Conservation (phyloP, 2,329 filamentous ascomycete genomes). For the Monilinia polystroma region DNA sequence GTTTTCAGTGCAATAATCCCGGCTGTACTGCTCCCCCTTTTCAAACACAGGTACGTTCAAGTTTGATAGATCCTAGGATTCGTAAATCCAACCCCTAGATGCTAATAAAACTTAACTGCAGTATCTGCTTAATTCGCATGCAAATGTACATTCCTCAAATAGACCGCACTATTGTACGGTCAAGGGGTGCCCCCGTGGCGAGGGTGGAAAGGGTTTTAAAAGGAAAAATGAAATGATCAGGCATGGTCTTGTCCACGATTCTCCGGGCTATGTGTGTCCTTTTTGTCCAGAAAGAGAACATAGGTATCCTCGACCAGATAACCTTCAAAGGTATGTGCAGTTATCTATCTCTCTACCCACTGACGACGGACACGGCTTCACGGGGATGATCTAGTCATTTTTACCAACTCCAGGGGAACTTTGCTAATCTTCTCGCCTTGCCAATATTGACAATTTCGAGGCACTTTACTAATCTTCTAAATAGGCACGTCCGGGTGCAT, state of each 20-base stretch:
- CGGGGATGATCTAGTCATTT: neutral
- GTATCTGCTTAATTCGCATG: slow-evolving; percentile 75
- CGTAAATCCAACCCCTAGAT: neutral
- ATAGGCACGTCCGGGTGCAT: slow-evolving; percentile 87
- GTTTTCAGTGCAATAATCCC: slow-evolving; percentile 57
- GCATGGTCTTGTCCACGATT: slow-evolving; percentile 86
- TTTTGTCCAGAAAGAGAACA: slow-evolving; percentile 94
- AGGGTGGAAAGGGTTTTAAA: slow-evolving; percentile 68
- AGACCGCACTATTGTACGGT: slow-evolving; percentile 67
- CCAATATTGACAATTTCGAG: neutral
- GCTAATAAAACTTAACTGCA: slow-evolving; percentile 38
- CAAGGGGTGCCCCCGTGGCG: slow-evolving; percentile 59
- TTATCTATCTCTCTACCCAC: neutral
- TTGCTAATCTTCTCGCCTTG: too few relatives aligned
- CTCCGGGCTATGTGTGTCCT: slow-evolving; percentile 92
- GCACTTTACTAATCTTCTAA: slow-evolving; percentile 16
- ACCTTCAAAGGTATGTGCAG: slow-evolving; percentile 75
- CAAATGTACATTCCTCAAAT: slow-evolving; percentile 66
- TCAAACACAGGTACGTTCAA: slow-evolving; percentile 61
- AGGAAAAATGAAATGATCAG: slow-evolving; percentile 73
- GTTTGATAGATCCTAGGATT: neutral
- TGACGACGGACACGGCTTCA: neutral
- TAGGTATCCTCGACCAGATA: slow-evolving; percentile 92
- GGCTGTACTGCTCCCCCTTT: slow-evolving; percentile 73
- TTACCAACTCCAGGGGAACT: too few relatives aligned